A percentile compares a stretch with the other conserved stretches of the same genome.
Conservation (phyloP, 441 rosid genomes). For the Gossypium gossypioides region DNA sequence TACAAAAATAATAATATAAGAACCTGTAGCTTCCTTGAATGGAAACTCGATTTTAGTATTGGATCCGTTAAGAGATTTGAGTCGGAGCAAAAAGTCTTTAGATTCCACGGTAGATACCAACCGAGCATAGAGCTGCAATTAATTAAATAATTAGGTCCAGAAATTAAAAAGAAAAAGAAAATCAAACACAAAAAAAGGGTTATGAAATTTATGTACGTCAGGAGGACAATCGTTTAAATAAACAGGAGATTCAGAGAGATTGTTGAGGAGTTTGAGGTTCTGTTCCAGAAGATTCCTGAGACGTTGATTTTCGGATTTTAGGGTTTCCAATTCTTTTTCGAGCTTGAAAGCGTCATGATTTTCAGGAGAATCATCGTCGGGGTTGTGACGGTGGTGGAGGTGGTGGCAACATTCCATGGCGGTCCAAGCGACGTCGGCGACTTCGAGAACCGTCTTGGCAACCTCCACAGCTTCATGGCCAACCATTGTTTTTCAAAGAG, state of each 20-base stretch:
- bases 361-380: slow-evolving; percentile 18
- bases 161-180: neutral
- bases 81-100: slow-evolving; percentile 43
- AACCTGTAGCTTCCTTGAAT: slow-evolving; percentile 80
- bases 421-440: slow-evolving; percentile 81
- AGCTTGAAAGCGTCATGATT: slow-evolving; percentile 20
- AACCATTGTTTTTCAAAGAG: slow-evolving; percentile 28
- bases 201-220: slow-evolving; percentile 39
- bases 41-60: slow-evolving; percentile 53
- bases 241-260: slow-evolving; percentile 61
- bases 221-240: slow-evolving; percentile 61
- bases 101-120: slow-evolving; percentile 63
- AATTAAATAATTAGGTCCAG: neutral
- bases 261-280: slow-evolving; percentile 63
- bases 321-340: slow-evolving; percentile 31
- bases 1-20: neutral
- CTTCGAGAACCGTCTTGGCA: slow-evolving; percentile 82
- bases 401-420: slow-evolving; percentile 66
- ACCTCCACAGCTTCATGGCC: slow-evolving; percentile 67
- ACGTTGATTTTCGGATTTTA: slow-evolving; percentile 53
- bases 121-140: slow-evolving; percentile 50
- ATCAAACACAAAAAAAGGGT: neutral
- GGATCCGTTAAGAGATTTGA: slow-evolving; percentile 41
- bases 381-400: slow-evolving; percentile 25
- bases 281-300: slow-evolving; percentile 52